Base-by-base conservation (phyloP, 164 flowering plant genomes). In the Paratinospora sagittata region DNA sequence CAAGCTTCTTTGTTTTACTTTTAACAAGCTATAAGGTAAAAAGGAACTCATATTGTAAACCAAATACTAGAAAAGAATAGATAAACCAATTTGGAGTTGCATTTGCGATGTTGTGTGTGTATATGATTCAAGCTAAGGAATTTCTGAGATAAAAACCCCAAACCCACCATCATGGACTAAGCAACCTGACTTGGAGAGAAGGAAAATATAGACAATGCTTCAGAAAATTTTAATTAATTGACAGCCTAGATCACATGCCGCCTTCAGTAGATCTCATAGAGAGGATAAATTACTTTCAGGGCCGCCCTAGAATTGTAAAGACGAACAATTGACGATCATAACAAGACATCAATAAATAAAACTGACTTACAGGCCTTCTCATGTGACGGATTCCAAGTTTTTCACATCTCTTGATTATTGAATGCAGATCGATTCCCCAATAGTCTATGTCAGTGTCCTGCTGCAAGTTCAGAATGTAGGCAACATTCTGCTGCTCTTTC, bases 391-490 rank as follows among this genome's bases (percentile, higher is more conserved):
- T 88, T 60, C 84, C 89, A 71, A 87, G 72, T 74, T 87, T 83
- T 76, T 80, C 73, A 68, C 93, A 89, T 79, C 90, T 85, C 36
- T 78, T 68, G 23, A 85, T 61, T 26, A 90, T 88, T 27, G 89
- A 83, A 27, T 77, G 72, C 62, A 94, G 78, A 73, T 94, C 87
- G 61, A 94, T 87, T 74, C 86, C 93, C 97, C 98, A 92, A 68
- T 84, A 94, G 71, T 87, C 93, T 16, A 92, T 78, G 70, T 94
- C 98, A 67, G 74, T 79, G 81, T 92, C 97, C 80, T 90, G 97
- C 85, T 92, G 98, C 82, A 94, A 78, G 80, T 92, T 94, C 16
- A 94, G 84, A 73, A 94, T 85, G 82, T 90, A 94, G 27, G 90
- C 97, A 24, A 94, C 97, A 79, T 87, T 80, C 79, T 85, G 84